Evolutionary conservation across 1,139 yeast genomes (phyloP), one percentile per base, ranked within the genome.

Genomic region (Starmera stellimalicola): DNA sequence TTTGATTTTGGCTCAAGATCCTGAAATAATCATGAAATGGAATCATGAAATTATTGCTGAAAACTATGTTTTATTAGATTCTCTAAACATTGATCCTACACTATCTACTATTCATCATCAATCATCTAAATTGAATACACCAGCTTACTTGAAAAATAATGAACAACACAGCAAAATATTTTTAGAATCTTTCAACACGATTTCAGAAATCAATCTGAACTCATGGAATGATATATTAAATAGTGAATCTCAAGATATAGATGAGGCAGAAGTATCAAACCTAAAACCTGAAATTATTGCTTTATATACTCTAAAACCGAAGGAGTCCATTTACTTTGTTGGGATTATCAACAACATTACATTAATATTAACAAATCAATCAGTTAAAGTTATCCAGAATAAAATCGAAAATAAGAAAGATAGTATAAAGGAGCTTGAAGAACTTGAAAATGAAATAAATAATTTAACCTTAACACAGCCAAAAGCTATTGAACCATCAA

Each of bases 21-120:
- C 33, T 4, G 27, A 32, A 8, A 26, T 39, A 9, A 17, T 33
- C 3, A 48, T 48, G 53, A 45, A 35, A 32, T 41, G 38, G 37
- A 16, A 4, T 4, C 2, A 25, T 2, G 35, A 35, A 6, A 34
- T 36, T 10, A n/a, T 35, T 7, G 24, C 31, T 12, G 37, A 37
- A 15, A 33, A 33, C 2, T 27, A 17, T 18, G 33, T 35, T 10
- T 8, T 29, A 5, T 5, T 25, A 10, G 28, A 27, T 16, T 33
- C 27, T 18, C 6, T 16, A n/a, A 26, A 26, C 6, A 7, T 6
- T 20, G 12, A 9, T 11, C 26, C 33, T 11, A 9, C 14, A 1
- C 18, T 26, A 16, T 17, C 34, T 4, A 17, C 26, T 3, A 11
- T 32, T 6, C 22, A 32, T 7, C 23, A 19, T n/a, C 14, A 22